phyloP scores from a whole-genome alignment of 2,329 filamentous ascomycete genomes.

The Aspergillus aculeatinus region DNA sequence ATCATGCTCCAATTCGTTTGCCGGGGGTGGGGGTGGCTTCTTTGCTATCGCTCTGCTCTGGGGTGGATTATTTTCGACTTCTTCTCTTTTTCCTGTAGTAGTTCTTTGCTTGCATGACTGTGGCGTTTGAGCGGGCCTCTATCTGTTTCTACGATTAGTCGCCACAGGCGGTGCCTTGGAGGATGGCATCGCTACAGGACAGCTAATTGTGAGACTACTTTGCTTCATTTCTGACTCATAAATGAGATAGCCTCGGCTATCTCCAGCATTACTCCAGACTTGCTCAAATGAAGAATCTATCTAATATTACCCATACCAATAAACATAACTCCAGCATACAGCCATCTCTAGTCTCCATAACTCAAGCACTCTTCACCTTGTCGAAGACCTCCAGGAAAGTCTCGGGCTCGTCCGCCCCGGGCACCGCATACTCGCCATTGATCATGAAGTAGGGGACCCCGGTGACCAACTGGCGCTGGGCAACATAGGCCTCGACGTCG shows the following conservation, averaged over 20 bases:
- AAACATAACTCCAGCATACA: not conserved
- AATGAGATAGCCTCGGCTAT: not conserved
- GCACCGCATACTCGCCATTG: constrained; percentile 64
- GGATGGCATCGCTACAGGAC: not conserved
- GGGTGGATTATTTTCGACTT: not conserved
- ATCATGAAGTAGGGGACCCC: constrained; percentile 77
- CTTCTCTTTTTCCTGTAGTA: not conserved
- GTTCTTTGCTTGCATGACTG: constrained; percentile 4
- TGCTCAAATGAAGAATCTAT: not conserved
- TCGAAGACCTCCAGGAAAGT: constrained; percentile 67
- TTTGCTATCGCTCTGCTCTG: not conserved
- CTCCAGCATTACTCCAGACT: not conserved
- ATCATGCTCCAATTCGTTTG: not conserved
- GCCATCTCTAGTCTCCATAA: not conserved
- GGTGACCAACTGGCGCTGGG: constrained; percentile 55
- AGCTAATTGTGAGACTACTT: not conserved
- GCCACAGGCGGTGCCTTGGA: not conserved
- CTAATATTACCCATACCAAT: not conserved
- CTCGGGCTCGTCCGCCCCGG: constrained; percentile 69
- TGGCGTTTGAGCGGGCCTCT: constrained; percentile 2
- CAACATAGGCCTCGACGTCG: constrained; percentile 55
- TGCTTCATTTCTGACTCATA: not conserved
- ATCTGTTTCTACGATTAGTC: not conserved
- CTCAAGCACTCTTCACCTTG: constrained; percentile 51
- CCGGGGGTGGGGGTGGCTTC: not conserved